Evolutionary conservation across 108 stramenopile genomes (phyloP).

Genomic region (Nitzschia inconspicua): DNA sequence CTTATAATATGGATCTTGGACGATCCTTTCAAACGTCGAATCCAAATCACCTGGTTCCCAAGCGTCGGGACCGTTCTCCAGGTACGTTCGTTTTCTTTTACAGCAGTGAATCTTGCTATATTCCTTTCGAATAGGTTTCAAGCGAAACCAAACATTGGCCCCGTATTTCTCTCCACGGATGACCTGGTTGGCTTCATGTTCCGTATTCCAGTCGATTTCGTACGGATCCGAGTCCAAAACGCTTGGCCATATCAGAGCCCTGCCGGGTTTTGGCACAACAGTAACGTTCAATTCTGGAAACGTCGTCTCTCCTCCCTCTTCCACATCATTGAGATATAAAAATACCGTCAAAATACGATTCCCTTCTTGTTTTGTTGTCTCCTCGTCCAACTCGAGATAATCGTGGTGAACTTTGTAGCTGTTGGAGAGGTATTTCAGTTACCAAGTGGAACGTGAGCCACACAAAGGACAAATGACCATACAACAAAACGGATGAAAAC

Average conservation of each 20-base stretch:
- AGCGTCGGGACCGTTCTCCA: slow-evolving; percentile 13
- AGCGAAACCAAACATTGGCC: slow-evolving; percentile 85
- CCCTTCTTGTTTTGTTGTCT: no score
- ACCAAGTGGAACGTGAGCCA: no score
- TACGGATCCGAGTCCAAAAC: slow-evolving; percentile 59
- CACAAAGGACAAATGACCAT: no score
- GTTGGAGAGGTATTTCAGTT: no score
- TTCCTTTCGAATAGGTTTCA: no score
- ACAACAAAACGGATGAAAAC: no score
- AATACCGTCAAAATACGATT: slow-evolving; percentile 85
- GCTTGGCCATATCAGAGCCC: slow-evolving; percentile 80
- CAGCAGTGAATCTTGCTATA: no score
- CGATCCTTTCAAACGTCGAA: slow-evolving; percentile 28
- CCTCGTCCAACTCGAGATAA: no score
- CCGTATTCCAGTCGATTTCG: slow-evolving; percentile 37
- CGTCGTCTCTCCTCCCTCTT: slow-evolving; percentile 80
- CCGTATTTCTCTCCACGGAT: slow-evolving; percentile 72
- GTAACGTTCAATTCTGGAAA: slow-evolving; percentile 54
- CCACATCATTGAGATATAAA: slow-evolving; percentile 85
- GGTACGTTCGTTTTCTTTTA: no score
- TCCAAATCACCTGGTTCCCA: slow-evolving; percentile 36
- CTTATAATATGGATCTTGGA: slow-evolving; percentile 15
- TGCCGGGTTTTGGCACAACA: slow-evolving; percentile 58
- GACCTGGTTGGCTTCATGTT: slow-evolving; percentile 75
- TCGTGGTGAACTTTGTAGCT: no score